phyloP scores from a whole-genome alignment of 176 grass and related monocot species.

The Alloteropsis semialata region DNA sequence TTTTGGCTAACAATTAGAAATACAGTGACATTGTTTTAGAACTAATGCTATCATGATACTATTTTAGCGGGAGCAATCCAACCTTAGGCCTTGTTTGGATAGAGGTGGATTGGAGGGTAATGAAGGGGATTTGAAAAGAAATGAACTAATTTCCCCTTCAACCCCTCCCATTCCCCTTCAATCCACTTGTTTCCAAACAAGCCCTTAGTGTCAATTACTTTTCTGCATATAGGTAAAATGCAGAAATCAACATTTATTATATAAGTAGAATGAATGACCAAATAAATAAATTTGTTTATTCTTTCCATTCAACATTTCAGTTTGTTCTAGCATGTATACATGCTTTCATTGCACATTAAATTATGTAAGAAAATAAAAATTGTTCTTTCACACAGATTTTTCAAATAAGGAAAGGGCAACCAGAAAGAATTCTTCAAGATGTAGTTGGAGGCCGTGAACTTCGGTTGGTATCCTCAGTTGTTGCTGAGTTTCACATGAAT shows the following conservation, averaged over 20 bases:
- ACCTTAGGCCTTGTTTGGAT: too few relatives aligned
- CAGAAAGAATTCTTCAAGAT: constrained; percentile 76
- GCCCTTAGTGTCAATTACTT: constrained; percentile 3
- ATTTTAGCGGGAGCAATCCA: not conserved
- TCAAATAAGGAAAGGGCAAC: constrained; percentile 70
- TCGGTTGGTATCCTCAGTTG: constrained; percentile 38
- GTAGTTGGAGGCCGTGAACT: constrained; percentile 53
- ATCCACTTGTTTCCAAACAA: too few relatives aligned
- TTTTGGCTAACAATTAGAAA: not conserved
- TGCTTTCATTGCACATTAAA: constrained; percentile 17
- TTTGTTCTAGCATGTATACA: not conserved
- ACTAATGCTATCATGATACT: not conserved
- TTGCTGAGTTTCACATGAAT: constrained; percentile 69
- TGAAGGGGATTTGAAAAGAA: too few relatives aligned
- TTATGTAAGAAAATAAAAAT: constrained; percentile 21
- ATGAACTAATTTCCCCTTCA: too few relatives aligned
- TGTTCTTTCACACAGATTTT: constrained; percentile 48
- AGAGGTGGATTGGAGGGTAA: too few relatives aligned
- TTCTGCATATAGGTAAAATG: not conserved
- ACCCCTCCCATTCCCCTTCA: too few relatives aligned
- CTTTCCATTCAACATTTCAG: constrained; percentile 27
- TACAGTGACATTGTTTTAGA: not conserved
- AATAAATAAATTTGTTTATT: not conserved
- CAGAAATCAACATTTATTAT: not conserved
- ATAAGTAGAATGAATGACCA: not conserved